phyloP scores from a whole-genome alignment of 106 monocot genomes.

The Gastrodia elata region DNA sequence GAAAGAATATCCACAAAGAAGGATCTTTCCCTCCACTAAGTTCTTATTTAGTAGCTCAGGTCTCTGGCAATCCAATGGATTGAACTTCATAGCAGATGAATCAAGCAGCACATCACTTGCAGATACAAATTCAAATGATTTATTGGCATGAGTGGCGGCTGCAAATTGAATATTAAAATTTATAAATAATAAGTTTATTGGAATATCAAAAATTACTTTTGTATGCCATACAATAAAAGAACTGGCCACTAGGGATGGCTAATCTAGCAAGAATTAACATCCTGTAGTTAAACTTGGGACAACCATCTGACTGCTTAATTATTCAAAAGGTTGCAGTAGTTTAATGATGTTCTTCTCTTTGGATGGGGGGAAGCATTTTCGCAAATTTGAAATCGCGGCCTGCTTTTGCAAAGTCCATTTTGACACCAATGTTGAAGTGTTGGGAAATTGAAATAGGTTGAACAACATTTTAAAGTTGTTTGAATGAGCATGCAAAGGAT shows the following conservation, averaged over 20 bases:
- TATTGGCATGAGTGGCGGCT: slow-evolving; percentile 79
- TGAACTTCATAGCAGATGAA: slow-evolving; percentile 64
- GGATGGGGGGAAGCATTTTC: too few relatives aligned
- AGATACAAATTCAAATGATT: slow-evolving; percentile 54
- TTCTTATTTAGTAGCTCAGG: slow-evolving; percentile 83
- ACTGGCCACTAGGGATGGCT: background rate
- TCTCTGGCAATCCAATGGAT: slow-evolving; percentile 81
- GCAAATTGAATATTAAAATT: slow-evolving; percentile 11
- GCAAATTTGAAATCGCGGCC: too few relatives aligned
- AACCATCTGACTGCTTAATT: background rate
- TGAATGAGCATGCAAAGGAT: too few relatives aligned
- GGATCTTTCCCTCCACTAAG: slow-evolving; percentile 66
- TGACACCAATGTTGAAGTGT: too few relatives aligned
- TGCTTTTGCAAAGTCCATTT: too few relatives aligned
- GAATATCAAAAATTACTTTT: background rate
- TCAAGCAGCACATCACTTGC: slow-evolving; percentile 79
- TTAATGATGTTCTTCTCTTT: too few relatives aligned
- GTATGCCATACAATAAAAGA: background rate
- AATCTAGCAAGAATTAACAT: background rate
- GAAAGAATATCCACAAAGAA: slow-evolving; percentile 94
- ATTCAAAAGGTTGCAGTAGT: too few relatives aligned
- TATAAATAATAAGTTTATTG: background rate
- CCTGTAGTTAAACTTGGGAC: too few relatives aligned
- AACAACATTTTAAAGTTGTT: too few relatives aligned
- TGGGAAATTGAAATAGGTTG: too few relatives aligned